A percentile compares a stretch with the other conserved stretches of the same genome.
Conservation (phyloP, 192 early-diverging fungal genomes). For the Coemansia asiatica region DNA sequence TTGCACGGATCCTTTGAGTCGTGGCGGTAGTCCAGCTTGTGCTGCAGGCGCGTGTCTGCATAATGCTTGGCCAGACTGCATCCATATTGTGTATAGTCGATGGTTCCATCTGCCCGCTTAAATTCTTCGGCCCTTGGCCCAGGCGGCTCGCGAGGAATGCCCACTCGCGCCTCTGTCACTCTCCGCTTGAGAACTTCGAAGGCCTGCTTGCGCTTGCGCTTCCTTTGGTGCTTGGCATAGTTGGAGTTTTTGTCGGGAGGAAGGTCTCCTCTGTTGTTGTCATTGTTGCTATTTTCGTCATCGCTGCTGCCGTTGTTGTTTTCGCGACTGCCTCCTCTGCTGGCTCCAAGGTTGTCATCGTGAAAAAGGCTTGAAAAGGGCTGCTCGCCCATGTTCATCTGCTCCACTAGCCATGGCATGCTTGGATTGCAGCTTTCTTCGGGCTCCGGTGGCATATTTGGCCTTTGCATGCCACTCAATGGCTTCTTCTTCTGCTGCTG, state of each 20-base stretch:
- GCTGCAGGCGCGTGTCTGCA: constrained; percentile 44
- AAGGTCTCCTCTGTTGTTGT: not conserved
- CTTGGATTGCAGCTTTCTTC: constrained; percentile 28
- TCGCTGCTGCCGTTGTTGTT: not conserved
- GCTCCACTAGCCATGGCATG: constrained; percentile 48
- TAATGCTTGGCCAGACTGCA: constrained; percentile 36
- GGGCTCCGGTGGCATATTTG: constrained; percentile 50
- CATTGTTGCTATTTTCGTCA: not conserved
- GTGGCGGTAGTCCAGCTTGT: constrained; percentile 55
- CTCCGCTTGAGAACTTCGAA: constrained; percentile 43
- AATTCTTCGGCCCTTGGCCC: constrained; percentile 21
- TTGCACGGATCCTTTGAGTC: constrained; percentile 48
- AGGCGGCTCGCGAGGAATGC: constrained; percentile 39
- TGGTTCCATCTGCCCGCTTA: constrained; percentile 33
- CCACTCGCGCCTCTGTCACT: constrained; percentile 48
- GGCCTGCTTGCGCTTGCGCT: constrained; percentile 43
- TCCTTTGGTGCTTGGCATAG: constrained; percentile 10
- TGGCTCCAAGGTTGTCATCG: constrained; percentile 15
- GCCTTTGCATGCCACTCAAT: constrained; percentile 4
- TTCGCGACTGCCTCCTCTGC: constrained; percentile 5
- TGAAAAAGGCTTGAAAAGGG: constrained; percentile 42
- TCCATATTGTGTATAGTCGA: constrained; percentile 37
- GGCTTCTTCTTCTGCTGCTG: not conserved
- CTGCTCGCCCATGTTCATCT: constrained; percentile 53
- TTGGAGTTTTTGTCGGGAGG: not conserved